Conservation (phyloP, 768 basidiomycete species). For the Serendipita vermifera region DNA sequence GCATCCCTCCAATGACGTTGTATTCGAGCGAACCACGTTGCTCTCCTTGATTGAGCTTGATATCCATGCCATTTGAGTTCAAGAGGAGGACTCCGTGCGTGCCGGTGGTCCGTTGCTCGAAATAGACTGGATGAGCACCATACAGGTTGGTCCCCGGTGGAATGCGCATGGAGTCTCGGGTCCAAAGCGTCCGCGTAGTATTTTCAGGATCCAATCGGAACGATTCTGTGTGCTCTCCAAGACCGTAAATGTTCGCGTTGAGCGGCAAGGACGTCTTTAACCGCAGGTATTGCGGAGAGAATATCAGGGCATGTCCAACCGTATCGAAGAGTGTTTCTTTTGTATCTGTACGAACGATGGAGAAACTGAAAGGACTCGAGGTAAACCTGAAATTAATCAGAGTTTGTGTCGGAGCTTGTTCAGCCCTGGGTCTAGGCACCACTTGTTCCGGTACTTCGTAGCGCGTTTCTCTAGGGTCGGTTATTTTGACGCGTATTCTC, state of each 20-base stretch:
- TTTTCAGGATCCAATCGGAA: constrained; percentile 40
- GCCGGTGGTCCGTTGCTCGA: constrained; percentile 51
- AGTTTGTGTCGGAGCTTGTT: no score
- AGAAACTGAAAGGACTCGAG: constrained; percentile 46
- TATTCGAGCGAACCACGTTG: constrained; percentile 45
- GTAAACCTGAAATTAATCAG: constrained; percentile 51
- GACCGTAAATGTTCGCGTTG: constrained; percentile 59
- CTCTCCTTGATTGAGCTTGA: constrained; percentile 39
- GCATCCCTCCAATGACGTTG: constrained; percentile 60
- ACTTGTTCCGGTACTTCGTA: constrained; percentile 55
- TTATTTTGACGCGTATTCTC: constrained; percentile 8
- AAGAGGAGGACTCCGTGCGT: constrained; percentile 60
- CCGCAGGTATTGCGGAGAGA: constrained; percentile 64
- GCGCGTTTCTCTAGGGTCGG: constrained; percentile 25
- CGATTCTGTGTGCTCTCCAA: constrained; percentile 58
- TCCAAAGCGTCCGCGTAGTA: constrained; percentile 44
- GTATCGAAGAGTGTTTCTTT: constrained; percentile 51
- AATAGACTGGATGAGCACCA: constrained; percentile 60
- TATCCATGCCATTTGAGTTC: constrained; percentile 65
- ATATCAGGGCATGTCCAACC: constrained; percentile 47
- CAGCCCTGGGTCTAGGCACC: constrained; percentile 38
- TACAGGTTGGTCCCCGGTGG: constrained; percentile 51
- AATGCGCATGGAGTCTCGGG: constrained; percentile 49
- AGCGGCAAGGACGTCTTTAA: constrained; percentile 48
- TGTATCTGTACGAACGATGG: constrained; percentile 36